Evolutionary conservation across 345 rosid species (phyloP).

Genomic region (Eucalyptus marginata): DNA sequence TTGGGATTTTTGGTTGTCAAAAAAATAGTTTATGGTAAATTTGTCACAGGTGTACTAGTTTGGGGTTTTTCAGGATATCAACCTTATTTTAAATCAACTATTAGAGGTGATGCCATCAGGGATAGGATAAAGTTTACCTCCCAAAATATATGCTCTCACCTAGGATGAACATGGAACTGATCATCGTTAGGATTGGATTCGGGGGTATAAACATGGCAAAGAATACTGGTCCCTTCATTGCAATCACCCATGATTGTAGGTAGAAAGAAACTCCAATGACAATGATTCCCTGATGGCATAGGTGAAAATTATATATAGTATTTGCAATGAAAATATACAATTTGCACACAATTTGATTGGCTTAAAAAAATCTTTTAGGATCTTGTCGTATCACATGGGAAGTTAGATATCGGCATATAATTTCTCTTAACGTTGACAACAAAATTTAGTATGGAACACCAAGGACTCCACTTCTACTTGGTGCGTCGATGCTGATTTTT

Average conservation of each 20-base stretch:
- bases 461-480: neutral
- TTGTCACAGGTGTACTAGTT: too few species aligned
- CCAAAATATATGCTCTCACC: constrained; percentile 5
- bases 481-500: neutral
- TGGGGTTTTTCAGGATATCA: too few species aligned
- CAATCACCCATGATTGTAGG: constrained; percentile 4
- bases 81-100: too few species aligned
- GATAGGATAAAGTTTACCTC: neutral
- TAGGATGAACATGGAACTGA: neutral
- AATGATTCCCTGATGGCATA: neutral
- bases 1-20: too few species aligned
- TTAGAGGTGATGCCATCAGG: neutral
- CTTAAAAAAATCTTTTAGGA: neutral
- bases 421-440: neutral
- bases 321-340: neutral
- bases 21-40: too few species aligned
- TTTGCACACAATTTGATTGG: neutral
- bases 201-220: constrained; percentile 2
- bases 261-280: constrained; percentile 3
- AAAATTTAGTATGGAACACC: neutral
- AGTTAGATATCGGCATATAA: neutral
- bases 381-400: neutral
- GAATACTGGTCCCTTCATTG: constrained; percentile 10
- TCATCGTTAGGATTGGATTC: neutral
- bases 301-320: too few species aligned